Conservation (phyloP, 2,329 filamentous ascomycete genomes). For the Colletotrichum magnum region DNA sequence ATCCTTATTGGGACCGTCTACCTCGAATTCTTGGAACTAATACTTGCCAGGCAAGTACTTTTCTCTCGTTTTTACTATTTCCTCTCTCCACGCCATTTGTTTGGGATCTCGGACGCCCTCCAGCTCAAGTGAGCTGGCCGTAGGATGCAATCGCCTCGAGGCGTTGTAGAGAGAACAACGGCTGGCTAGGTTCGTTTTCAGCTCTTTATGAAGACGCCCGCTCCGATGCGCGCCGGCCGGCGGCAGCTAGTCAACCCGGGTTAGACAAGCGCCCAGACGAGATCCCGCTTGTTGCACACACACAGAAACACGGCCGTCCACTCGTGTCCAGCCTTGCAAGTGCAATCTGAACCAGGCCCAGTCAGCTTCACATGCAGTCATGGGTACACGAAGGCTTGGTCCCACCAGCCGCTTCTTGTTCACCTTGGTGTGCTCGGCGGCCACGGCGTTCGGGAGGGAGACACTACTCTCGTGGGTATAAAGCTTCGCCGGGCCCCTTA, state of each 20-base stretch:
- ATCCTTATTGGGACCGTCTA: slow-evolving; percentile 6
- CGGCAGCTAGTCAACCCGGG: slow-evolving; percentile 23
- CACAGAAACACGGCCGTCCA: not conserved
- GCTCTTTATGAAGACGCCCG: not conserved
- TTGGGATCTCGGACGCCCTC: not conserved
- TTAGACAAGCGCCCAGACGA: slow-evolving; percentile 29
- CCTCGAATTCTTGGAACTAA: slow-evolving; percentile 14
- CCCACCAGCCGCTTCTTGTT: slow-evolving; percentile 22
- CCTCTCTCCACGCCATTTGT: not conserved
- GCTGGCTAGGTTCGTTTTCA: not conserved
- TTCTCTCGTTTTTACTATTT: not conserved
- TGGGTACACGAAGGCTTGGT: slow-evolving; percentile 19
- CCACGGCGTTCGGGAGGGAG: slow-evolving; percentile 20
- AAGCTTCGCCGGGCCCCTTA: slow-evolving; percentile 28
- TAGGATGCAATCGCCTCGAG: not conserved
- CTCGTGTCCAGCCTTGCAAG: slow-evolving; percentile 28
- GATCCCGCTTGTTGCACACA: slow-evolving; percentile 4
- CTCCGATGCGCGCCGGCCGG: slow-evolving; percentile 24
- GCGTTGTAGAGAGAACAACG: too few relatives aligned
- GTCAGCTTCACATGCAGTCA: slow-evolving; percentile 35
- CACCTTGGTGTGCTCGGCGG: slow-evolving; percentile 27
- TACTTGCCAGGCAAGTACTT: not conserved
- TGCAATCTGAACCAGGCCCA: slow-evolving; percentile 10
- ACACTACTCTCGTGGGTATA: slow-evolving; percentile 26
- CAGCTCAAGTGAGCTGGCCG: not conserved